These are phyloP conservation scores for Euryodendron excelsum DNA, from an alignment of 148 eudicot species.

Conservation along the genomic window DNA sequence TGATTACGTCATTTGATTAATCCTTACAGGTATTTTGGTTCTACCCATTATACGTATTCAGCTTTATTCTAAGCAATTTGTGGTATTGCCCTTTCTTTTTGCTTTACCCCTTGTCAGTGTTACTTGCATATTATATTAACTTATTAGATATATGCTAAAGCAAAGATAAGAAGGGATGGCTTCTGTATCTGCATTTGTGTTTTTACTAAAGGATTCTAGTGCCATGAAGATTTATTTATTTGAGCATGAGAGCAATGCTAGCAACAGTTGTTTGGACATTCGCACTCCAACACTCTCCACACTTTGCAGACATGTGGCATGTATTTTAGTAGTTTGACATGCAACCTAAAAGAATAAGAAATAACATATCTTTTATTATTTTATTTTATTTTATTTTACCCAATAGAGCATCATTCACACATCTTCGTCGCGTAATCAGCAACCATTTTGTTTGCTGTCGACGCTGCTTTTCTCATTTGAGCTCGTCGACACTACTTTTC, in stretches of 20 bases:
- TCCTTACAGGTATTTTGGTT: slow-evolving; percentile 82
- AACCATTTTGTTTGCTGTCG: too few relatives aligned
- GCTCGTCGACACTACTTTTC: too few relatives aligned
- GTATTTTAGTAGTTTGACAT: too few relatives aligned
- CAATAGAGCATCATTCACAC: too few relatives aligned
- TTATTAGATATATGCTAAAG: neutral
- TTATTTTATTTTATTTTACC: too few relatives aligned
- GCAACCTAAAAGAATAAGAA: too few relatives aligned
- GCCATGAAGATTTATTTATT: neutral
- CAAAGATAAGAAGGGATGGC: neutral
- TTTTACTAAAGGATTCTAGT: neutral
- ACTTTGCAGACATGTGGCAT: too few relatives aligned
- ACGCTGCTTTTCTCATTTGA: too few relatives aligned
- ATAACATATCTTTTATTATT: too few relatives aligned
- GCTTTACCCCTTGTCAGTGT: neutral
- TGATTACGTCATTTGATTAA: slow-evolving; percentile 12
- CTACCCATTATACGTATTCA: slow-evolving; percentile 82
- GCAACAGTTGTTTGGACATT: too few relatives aligned
- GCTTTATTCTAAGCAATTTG: slow-evolving; percentile 79
- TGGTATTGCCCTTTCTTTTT: slow-evolving; percentile 54
- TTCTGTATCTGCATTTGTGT: neutral
- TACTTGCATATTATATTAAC: neutral
- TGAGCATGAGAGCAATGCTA: neutral
- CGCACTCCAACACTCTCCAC: too few relatives aligned
- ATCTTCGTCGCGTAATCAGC: too few relatives aligned